Evolutionary conservation across 768 basidiomycete genomes (phyloP), one percentile per base, ranked within the genome.

Genomic region (Nevesoporus exiguus): DNA sequence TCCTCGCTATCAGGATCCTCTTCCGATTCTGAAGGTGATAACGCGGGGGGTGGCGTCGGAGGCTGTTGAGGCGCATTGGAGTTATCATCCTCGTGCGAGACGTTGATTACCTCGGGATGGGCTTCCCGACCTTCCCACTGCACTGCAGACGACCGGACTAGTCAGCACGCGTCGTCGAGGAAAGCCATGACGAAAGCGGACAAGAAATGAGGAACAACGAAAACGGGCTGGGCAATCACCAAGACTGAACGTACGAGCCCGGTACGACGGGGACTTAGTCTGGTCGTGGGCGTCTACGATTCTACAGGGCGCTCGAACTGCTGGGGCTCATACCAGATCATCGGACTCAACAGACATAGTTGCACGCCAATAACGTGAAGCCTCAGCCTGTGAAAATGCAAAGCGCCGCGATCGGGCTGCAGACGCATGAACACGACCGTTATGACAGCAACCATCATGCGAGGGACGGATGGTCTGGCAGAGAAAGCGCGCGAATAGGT

Each of bases 91-190:
- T 60, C 54, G 41, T 60, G 53, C 21, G 48, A 58, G 22, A 60
- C 39, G 27, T 65, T 44, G 60, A 63, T 66, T 42, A 63, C 61
- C 56, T 77, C 79, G 57, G 87, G 81, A 41, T 84, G 57, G 5
- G 79, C 81, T 19, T 83, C 82, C 25, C 76, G 71, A 1, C 82
- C 86, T 65, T 92, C 88, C 86, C 87, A 91, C 59, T 78, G 69
- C 83, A 83, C 89, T 91, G 68, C 40, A 54, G 67, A 65, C 56
- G 51, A 59, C 64, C 37, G 57, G 62, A 59, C 51, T 62, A 54
- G 63, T 68, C 61, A 70, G 73, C 66, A 63, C 58, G 58, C 25
- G 49, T 60, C 53, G 52, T 30, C 44, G 57, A 52, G 11, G 17
- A 53, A 53, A 51, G 60, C 51, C 54, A 56, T 46, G 51, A 59